These are phyloP conservation scores for Pseudocercospora cruenta DNA, from an alignment of 2,329 filamentous ascomycete species.

Conservation along the genomic window DNA sequence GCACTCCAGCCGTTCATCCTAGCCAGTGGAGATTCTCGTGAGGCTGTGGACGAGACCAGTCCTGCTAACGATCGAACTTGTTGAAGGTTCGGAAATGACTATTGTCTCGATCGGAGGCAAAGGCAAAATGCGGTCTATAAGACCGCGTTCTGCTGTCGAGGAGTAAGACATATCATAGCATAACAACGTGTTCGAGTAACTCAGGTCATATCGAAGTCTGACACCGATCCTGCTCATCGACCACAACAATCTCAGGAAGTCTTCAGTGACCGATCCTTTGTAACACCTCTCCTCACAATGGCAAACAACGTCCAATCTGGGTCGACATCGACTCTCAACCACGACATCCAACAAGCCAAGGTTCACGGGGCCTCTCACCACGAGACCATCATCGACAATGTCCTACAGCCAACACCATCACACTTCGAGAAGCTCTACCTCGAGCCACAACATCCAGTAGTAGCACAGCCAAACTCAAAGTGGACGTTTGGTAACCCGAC, in stretches of 20 bases:
- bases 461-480: neutral
- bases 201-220: too few relatives aligned
- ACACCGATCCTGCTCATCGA: neutral
- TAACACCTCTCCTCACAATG: neutral
- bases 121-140: neutral
- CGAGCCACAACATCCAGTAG: neutral
- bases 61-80: neutral
- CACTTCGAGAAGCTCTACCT: slow-evolving; percentile 10
- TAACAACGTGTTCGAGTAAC: too few relatives aligned
- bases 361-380: neutral
- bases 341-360: neutral
- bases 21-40: neutral
- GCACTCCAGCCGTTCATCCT: slow-evolving; percentile 1
- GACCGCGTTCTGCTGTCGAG: neutral
- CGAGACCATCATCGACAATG: neutral
- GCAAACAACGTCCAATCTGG: neutral
- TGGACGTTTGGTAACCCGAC: slow-evolving; percentile 25
- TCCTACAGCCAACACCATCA: slow-evolving; percentile 9
- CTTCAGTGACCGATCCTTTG: neutral
- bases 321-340: neutral
- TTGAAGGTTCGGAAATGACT: neutral
- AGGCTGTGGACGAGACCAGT: neutral
- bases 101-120: neutral
- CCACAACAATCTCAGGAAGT: neutral
- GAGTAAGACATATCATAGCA: neutral